Evolutionary conservation across 2,329 filamentous ascomycete species (phyloP).

Genomic region (Teratosphaeria viscida): DNA sequence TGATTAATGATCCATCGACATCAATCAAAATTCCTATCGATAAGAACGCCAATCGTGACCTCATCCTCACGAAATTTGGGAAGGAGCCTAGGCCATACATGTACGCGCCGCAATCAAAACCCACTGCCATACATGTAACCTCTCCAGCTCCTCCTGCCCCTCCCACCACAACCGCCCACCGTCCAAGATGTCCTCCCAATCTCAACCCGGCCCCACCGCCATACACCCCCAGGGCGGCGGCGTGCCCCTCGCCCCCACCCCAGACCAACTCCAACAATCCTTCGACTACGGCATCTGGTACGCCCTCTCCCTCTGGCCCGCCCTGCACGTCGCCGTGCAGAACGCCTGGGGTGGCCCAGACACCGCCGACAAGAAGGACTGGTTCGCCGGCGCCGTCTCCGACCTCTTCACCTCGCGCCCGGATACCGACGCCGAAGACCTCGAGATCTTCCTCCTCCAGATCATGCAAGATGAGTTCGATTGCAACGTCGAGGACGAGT

Average conservation of each 20-base stretch:
- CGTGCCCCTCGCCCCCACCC: constrained; percentile 8
- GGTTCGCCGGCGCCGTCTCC: constrained; percentile 80
- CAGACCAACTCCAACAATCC: constrained; percentile 20
- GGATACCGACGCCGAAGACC: constrained; percentile 61
- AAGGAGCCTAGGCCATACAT: not conserved
- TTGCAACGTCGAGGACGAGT: constrained; percentile 83
- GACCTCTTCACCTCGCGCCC: constrained; percentile 59
- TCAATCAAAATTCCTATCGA: not conserved
- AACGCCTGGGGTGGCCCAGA: constrained; percentile 82
- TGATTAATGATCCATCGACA: not conserved
- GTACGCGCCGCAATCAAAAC: not conserved
- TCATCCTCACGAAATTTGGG: not conserved
- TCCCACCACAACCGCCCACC: not conserved
- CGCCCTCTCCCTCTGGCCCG: constrained; percentile 76
- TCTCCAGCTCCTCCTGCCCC: not conserved
- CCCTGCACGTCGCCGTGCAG: constrained; percentile 75
- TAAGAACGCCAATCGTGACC: not conserved
- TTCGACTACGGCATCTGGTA: constrained; percentile 82
- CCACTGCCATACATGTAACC: not conserved
- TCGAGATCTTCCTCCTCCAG: constrained; percentile 76
- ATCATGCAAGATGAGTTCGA: constrained; percentile 96
- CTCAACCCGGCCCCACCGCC: constrained; percentile 1
- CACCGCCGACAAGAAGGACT: constrained; percentile 81
- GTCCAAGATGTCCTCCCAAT: constrained; percentile 4
- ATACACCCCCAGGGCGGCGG: constrained; percentile 4